A percentile compares a stretch with the other conserved stretches of the same genome.
phyloP scores from a whole-genome alignment of 1,139 yeast genomes.

The Geotrichum phurueaensis region DNA sequence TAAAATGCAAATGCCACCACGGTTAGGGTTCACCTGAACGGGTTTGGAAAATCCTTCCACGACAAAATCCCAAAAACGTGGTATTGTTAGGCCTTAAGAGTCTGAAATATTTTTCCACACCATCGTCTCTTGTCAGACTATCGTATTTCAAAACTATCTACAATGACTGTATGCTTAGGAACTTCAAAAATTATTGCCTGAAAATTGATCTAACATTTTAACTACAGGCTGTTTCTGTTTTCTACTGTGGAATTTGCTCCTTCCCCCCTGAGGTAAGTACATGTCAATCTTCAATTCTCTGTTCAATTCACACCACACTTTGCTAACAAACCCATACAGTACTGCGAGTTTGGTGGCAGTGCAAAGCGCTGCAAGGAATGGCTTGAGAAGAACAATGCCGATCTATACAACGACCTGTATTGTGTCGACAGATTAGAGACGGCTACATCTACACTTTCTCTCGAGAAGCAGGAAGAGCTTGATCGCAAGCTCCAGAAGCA shows the following conservation, averaged over 20 bases:
- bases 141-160: neutral
- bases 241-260: conserved; percentile 79
- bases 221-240: conserved; percentile 24
- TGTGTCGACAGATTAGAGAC: conserved; percentile 44
- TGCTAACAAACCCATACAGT: conserved; percentile 29
- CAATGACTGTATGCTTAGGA: neutral
- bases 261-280: conserved; percentile 62
- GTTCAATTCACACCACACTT: conserved; percentile 10
- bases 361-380: conserved; percentile 80
- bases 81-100: neutral
- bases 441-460: conserved; percentile 51
- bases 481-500: conserved; percentile 76
- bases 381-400: conserved; percentile 57
- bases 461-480: conserved; percentile 76
- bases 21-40: too few species aligned
- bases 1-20: too few species aligned
- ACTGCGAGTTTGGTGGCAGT: conserved; percentile 85
- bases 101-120: neutral
- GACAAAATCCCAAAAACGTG: neutral
- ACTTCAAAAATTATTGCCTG: neutral
- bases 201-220: neutral
- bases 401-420: conserved; percentile 55
- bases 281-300: conserved; percentile 19
- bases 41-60: neutral
- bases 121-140: neutral